These are phyloP conservation scores for Sedum album DNA, from an alignment of 164 flowering plant genomes.

Conservation along the genomic window DNA sequence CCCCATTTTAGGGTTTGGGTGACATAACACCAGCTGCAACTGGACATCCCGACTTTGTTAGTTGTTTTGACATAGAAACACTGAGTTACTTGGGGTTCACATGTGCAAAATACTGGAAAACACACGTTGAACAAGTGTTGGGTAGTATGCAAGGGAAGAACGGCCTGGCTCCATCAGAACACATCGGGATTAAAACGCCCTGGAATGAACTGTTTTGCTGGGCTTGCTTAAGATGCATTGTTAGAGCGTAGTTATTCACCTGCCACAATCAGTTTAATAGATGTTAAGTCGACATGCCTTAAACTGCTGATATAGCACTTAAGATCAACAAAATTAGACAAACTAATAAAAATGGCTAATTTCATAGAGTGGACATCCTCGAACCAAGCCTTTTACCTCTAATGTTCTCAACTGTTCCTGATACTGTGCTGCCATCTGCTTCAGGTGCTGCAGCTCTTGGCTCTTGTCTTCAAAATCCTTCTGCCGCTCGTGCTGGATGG, in stretches of 20 bases:
- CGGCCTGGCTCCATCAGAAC: constrained; percentile 18
- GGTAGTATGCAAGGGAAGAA: neutral
- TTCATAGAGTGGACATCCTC: neutral
- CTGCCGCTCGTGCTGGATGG: constrained; percentile 74
- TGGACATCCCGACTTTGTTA: neutral
- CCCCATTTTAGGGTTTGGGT: no score
- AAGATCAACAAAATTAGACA: neutral
- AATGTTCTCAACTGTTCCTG: constrained; percentile 73
- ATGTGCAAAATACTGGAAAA: neutral
- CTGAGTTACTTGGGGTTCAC: neutral
- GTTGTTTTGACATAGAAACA: neutral
- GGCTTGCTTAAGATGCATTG: constrained; percentile 65
- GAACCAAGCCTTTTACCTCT: constrained; percentile 33
- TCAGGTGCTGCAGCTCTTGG: constrained; percentile 71
- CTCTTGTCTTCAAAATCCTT: constrained; percentile 48
- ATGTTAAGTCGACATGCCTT: neutral
- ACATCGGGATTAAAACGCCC: constrained; percentile 65
- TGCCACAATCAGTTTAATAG: constrained; percentile 10
- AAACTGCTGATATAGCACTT: neutral
- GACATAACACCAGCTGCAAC: neutral
- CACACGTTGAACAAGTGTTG: neutral
- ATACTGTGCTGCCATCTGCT: constrained; percentile 65
- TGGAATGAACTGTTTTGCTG: constrained; percentile 44
- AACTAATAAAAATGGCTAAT: neutral
- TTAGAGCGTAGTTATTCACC: constrained; percentile 62